Evolutionary conservation across 2,329 filamentous ascomycete species (phyloP), one percentile per base, ranked within the genome.

Genomic region (Penicillium sp.): DNA sequence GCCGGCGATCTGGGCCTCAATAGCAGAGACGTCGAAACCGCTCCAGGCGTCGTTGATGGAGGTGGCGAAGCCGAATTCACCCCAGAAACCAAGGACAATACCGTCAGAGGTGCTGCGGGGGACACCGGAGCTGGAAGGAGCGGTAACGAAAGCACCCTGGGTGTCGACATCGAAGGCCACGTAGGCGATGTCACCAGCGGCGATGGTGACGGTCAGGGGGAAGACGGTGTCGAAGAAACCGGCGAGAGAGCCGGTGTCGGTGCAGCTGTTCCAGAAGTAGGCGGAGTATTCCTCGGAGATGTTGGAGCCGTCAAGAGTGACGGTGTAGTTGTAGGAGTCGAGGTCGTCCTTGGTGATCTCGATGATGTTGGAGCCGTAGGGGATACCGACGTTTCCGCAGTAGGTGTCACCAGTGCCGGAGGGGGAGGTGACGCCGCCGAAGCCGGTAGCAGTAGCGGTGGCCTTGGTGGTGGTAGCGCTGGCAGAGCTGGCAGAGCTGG

Each of bases 331-430:
- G 69, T 74, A 74, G 43, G 64, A 43, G 62, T 57, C 63, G 54
- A 70, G 70, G 20, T 65, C 61, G 47, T 61, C 57, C 60, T 68
- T 64, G 57, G 64, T 47, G 57, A 77, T 66, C 56, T 71, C 59
- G 59, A 71, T 68, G 57, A 74, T 71, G 70, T 75, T 73, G 68
- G 69, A 71, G 55, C 74, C 71, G 65, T 70, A 73, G 6, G 72
- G 72, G 55, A 20, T 60, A 53, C 73, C 73, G 45, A 67, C 56
- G 60, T 75, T 75, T 50, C 72, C 72, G 21, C 59, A 58, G 62
- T 68, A 74, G 54, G 62, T 62, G 55, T 65, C 61, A 45, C 60
- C 57, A 30, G 61, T 57, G 26, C 60, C 58, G 18, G 45, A 43
- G 50, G 64, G 61, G 42, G 56, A 33, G 58, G 62, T 64, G 55